Base-by-base conservation (phyloP, 208 protist genomes). In the Crithidia fasciculata region DNA sequence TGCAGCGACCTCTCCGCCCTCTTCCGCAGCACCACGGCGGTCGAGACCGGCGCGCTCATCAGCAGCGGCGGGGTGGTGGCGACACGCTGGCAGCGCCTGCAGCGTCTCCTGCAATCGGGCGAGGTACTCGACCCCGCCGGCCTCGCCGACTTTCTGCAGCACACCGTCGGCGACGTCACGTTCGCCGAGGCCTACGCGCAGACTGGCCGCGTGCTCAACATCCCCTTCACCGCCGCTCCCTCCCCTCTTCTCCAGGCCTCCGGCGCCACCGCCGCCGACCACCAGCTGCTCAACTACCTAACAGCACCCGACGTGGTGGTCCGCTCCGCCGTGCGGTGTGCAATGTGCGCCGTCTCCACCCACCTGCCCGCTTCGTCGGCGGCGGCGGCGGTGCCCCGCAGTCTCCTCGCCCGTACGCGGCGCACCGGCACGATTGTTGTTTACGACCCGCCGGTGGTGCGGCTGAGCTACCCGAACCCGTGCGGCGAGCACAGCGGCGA, bases 161-260 rank as follows among this genome's bases (percentile, higher is more conserved):
- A 72, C 37, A 85, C 74, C 53, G 69, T 93, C 13, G 93, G 91
- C 2, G 88, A 96, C 15, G 66, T 93, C 5, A 96, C 91, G 8
- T 96, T 97, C 76, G 59, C 77, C 52, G 91, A 97, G 63, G 91
- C 91, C 8, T 97, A 93, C 67, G 58, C 85, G 45, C 65, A 60
- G 40, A 96, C 92, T 5, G 87, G 90, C 15, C 81, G 86, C 16
- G 78, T 93, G 19, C 69, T 97, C 57, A 96, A 97, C 78, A 93
- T 97, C 45, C 83, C 83, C 10, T 92, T 86, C 62, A 59, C 63
- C 18, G 53, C 78, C 8, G 67, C 72, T n/a, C 52, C 47, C 6
- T 72, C 72, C 36, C 45, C 39, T 8, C 28, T 12, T 47, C 64
- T 54, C 47, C 37, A 45, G 73, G 36, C n/a, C 64, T 57, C 53